These are phyloP conservation scores for Leucosporidium scottii DNA, from an alignment of 768 basidiomycete genomes.

Conservation along the genomic window DNA sequence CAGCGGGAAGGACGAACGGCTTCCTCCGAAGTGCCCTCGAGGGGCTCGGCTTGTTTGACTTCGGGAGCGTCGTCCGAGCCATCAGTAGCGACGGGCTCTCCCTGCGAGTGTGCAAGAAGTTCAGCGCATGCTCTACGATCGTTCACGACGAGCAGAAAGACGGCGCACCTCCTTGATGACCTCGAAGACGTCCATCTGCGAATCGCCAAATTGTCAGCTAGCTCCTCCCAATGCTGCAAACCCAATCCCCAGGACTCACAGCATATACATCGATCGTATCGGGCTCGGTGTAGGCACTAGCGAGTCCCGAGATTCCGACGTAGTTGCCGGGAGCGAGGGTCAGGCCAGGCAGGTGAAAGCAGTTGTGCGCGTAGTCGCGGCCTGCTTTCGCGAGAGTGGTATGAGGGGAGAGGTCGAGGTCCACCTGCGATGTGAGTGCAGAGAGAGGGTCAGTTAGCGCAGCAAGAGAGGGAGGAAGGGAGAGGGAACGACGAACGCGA, in stretches of 20 bases:
- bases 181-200: conserved; percentile 27
- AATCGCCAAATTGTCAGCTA: not conserved
- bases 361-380: conserved; percentile 36
- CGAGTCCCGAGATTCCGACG: conserved; percentile 34
- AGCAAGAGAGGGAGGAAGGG: too few relatives aligned
- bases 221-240: not conserved
- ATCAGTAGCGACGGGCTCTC: not conserved
- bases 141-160: not conserved
- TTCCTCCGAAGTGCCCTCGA: conserved; percentile 27
- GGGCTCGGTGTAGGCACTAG: conserved; percentile 35
- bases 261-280: conserved; percentile 38
- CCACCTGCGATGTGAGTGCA: conserved; percentile 17
- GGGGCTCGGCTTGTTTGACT: not conserved
- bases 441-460: not conserved
- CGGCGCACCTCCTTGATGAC: not conserved
- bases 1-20: conserved; percentile 1
- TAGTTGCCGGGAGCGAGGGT: conserved; percentile 20
- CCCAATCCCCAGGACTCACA: conserved; percentile 2
- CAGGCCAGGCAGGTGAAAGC: conserved; percentile 33
- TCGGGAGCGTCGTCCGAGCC: conserved; percentile 10
- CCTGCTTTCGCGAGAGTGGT: conserved; percentile 35
- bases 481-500: conserved; percentile 10
- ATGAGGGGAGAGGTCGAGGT: conserved; percentile 37
- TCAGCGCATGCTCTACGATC: not conserved
- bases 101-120: not conserved